phyloP scores from a whole-genome alignment of 306 rosid species.

The Begonia loranthoides region DNA sequence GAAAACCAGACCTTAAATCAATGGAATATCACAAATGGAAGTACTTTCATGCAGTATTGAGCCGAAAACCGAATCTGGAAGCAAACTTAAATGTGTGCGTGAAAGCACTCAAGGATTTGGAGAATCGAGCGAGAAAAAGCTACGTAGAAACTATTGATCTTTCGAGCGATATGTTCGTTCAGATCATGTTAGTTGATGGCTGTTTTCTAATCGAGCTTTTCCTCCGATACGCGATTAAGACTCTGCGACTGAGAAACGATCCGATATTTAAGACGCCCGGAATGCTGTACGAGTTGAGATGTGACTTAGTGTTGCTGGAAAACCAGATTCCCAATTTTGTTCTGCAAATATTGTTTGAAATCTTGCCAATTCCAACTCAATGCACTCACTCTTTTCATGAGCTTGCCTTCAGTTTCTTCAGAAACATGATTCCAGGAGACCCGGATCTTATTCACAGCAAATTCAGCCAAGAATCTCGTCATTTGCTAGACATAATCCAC shows the following conservation, averaged over 20 bases:
- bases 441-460: conserved; percentile 9
- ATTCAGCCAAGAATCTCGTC: conserved; percentile 33
- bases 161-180: conserved; percentile 15
- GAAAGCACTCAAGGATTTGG: conserved; percentile 19
- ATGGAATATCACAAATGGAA: conserved; percentile 34
- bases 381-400: conserved; percentile 21
- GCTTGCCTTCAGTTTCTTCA: conserved; percentile 33
- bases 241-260: conserved; percentile 29
- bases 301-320: conserved; percentile 33
- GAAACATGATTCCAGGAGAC: conserved; percentile 22
- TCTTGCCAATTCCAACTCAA: conserved; percentile 26
- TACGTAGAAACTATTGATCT: conserved; percentile 11
- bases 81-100: conserved; percentile 21
- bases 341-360: conserved; percentile 23
- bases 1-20: neutral
- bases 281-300: conserved; percentile 17
- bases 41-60: conserved; percentile 32
- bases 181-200: conserved; percentile 40
- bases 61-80: conserved; percentile 28
- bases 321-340: conserved; percentile 48
- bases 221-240: conserved; percentile 20
- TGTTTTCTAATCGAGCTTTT: conserved; percentile 53
- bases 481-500: conserved; percentile 37
- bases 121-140: conserved; percentile 27
- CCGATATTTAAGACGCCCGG: conserved; percentile 23